Base-by-base conservation (phyloP, 164 flowering plant species). In the Piper longum region DNA sequence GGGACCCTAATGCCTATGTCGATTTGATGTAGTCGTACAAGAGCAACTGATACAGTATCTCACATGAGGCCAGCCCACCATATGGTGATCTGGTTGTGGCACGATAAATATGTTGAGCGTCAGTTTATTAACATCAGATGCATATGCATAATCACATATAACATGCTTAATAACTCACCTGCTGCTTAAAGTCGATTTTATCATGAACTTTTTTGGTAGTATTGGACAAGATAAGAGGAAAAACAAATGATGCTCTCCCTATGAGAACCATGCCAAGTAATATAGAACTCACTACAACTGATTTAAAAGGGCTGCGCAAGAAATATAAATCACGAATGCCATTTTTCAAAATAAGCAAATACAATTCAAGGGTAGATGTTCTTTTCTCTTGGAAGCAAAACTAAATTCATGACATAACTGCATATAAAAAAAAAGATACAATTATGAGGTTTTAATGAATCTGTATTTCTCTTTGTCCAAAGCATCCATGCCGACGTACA, bases 401-500 rank as follows among this genome's bases (percentile, higher is more conserved):
- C 36, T 26, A 26, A 26, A 26, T 26, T 26, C 36, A 26, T 26
- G 36, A 26, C 36, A 26, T 26, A 26, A 26, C 36, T 26, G 36
- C 36, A 26, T 26, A 26, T 26, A 2, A 26, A 26, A 26, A 26
- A 26, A 26, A 26, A 26, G 36, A 26, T 26, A 26, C 36, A 26
- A 26, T 0, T 69, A 73, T 81, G 81, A 75, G 69, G 57, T 70
- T 72, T 70, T 72, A 16, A 77, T 80, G 59, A 74, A 60, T 43
- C 71, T 72, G 84, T 80, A 82, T 67, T 81, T 82, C 64, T 77
- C 84, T 58, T 88, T 91, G 76, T 91, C 98, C 79, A 91, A 69
- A 88, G 88, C 55, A 26, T 26, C 36, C 36, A 26, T 26, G 36
- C 36, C 36, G 36, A 26, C 36, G 36, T 26, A 26, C 36, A 88